These are phyloP conservation scores for Pseudogymnoascus sp. DNA, from an alignment of 2,329 filamentous ascomycete species.

Conservation along the genomic window DNA sequence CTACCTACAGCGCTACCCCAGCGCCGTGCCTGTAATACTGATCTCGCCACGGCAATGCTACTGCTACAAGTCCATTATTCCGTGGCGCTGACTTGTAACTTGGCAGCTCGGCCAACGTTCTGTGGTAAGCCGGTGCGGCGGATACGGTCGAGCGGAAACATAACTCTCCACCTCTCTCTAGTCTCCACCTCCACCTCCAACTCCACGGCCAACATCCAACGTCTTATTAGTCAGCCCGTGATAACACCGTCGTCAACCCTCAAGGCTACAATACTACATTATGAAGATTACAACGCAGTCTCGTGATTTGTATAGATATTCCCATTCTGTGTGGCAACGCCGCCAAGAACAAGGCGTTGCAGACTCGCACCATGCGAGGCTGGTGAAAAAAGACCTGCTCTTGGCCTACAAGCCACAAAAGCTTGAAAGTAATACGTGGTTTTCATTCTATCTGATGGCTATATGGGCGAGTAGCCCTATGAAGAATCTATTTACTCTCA, in stretches of 20 bases:
- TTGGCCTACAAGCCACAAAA: neutral
- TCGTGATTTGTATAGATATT: neutral
- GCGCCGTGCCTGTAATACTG: neutral
- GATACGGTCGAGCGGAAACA: slow-evolving; percentile 1
- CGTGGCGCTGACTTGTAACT: neutral
- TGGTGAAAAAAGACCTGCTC: neutral
- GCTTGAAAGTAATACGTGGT: neutral
- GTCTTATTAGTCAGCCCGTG: neutral
- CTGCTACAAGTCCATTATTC: neutral
- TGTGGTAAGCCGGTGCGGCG: neutral
- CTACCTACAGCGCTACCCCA: too few species aligned
- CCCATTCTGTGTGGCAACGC: neutral
- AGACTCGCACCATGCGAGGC: neutral
- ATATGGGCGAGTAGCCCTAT: neutral
- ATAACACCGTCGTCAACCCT: neutral
- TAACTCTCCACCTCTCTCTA: neutral
- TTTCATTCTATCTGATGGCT: too few species aligned
- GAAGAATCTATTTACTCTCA: neutral
- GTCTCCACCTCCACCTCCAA: neutral
- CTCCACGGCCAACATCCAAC: neutral
- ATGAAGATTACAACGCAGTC: neutral
- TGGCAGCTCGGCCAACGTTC: neutral
- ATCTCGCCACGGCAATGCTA: neutral
- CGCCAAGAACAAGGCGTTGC: neutral
- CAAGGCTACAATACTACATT: neutral